These are phyloP conservation scores for Colletotrichum abscissum DNA, from an alignment of 2,329 filamentous ascomycete species.

Conservation along the genomic window DNA sequence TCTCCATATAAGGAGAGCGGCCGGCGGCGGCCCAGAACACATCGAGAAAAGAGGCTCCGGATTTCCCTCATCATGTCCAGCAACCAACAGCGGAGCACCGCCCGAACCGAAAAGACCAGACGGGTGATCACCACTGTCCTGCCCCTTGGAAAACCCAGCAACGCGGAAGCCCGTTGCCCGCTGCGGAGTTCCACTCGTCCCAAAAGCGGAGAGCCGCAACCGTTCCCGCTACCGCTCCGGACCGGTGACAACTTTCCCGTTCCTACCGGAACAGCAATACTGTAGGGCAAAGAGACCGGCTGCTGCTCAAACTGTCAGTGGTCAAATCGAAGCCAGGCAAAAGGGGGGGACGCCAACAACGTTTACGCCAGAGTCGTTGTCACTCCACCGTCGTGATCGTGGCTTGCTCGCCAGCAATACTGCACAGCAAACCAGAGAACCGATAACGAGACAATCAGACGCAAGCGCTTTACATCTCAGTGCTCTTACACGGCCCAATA, in stretches of 20 bases:
- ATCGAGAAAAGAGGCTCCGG: slow-evolving; percentile 6
- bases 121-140: slow-evolving; percentile 7
- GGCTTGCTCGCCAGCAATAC: background rate
- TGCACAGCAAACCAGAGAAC: background rate
- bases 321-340: background rate
- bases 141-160: slow-evolving; percentile 7
- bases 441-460: slow-evolving; percentile 3
- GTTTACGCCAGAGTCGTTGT: background rate
- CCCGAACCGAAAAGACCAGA: slow-evolving; percentile 16
- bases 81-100: slow-evolving; percentile 16
- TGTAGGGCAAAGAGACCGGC: background rate
- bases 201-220: slow-evolving; percentile 34
- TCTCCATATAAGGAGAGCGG: slow-evolving; percentile 24
- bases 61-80: slow-evolving; percentile 26
- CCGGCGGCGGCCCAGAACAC: background rate
- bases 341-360: background rate
- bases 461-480: background rate
- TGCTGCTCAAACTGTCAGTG: background rate
- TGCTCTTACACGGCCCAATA: background rate
- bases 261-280: slow-evolving; percentile 2
- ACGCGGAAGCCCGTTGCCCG: slow-evolving; percentile 33
- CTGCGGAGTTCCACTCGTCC: slow-evolving; percentile 38
- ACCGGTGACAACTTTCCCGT: slow-evolving; percentile 22
- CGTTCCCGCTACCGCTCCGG: slow-evolving; percentile 24
- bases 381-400: background rate